Evolutionary conservation across 371 early-diverging fungal genomes (phyloP).

Genomic region (Rhizomucor miehei): DNA sequence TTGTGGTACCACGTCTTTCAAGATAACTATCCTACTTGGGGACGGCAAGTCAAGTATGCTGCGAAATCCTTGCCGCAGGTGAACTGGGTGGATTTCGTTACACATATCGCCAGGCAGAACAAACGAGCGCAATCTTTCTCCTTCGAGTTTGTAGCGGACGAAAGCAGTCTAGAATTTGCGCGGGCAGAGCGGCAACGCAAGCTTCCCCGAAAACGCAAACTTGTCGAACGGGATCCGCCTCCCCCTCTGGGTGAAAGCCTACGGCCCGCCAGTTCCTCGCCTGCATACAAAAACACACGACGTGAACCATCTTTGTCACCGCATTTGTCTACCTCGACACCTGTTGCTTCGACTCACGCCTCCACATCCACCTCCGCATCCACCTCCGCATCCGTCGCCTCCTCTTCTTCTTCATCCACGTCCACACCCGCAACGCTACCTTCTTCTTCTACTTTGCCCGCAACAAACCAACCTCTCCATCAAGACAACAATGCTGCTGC

Average conservation of each 20-base stretch:
- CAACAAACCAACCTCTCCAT: background rate
- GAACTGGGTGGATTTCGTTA: slow-evolving; percentile 34
- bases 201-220: slow-evolving; percentile 14
- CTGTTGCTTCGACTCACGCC: background rate
- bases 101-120: slow-evolving; percentile 21
- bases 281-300: background rate
- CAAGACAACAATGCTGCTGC: too few relatives aligned
- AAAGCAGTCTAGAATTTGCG: slow-evolving; percentile 7
- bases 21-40: slow-evolving; percentile 29
- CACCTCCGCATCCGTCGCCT: background rate
- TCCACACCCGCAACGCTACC: background rate
- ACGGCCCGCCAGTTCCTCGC: slow-evolving; percentile 4
- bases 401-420: slow-evolving; percentile 1
- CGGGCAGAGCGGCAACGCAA: slow-evolving; percentile 6
- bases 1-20: slow-evolving; percentile 32
- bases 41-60: slow-evolving; percentile 19
- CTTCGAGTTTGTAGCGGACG: slow-evolving; percentile 21
- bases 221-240: slow-evolving; percentile 1
- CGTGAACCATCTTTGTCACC: slow-evolving; percentile 2
- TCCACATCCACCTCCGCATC: slow-evolving; percentile 1
- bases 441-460: too few relatives aligned
- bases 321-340: slow-evolving; percentile 2
- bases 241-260: background rate
- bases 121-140: slow-evolving; percentile 12
- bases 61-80: slow-evolving; percentile 16